These are phyloP conservation scores for Jasminum sambac DNA, from an alignment of 257 asterid genomes.

Conservation along the genomic window DNA sequence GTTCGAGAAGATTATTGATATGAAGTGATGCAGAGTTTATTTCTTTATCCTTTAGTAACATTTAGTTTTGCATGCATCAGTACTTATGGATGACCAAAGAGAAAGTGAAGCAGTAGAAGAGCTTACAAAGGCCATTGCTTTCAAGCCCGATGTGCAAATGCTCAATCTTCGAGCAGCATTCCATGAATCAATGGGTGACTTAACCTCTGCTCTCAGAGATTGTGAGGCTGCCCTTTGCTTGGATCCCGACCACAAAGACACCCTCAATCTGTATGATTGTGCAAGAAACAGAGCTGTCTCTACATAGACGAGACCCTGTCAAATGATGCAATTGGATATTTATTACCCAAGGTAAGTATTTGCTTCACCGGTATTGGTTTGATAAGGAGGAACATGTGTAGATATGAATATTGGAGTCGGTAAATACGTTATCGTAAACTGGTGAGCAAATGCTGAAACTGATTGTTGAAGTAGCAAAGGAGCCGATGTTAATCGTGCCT, in stretches of 20 bases:
- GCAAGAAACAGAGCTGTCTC: slow-evolving; percentile 34
- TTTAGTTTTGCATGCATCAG: slow-evolving; percentile 31
- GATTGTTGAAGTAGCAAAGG: not conserved
- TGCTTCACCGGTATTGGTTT: not conserved
- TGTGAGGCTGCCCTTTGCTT: slow-evolving; percentile 65
- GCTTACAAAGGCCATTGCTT: slow-evolving; percentile 52
- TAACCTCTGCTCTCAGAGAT: slow-evolving; percentile 45
- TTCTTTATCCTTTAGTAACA: slow-evolving; percentile 13
- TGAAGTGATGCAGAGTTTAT: not conserved
- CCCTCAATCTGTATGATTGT: slow-evolving; percentile 49
- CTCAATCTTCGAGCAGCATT: slow-evolving; percentile 63
- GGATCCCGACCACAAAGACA: slow-evolving; percentile 59
- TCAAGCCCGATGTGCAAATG: slow-evolving; percentile 59
- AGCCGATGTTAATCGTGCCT: not conserved
- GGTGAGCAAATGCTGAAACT: not conserved
- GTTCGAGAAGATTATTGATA: not conserved
- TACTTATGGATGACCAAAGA: slow-evolving; percentile 61
- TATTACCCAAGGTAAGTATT: not conserved
- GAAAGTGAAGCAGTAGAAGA: slow-evolving; percentile 58
- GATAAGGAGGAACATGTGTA: not conserved
- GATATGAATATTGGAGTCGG: not conserved
- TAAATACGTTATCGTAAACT: not conserved
- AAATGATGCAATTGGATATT: not conserved
- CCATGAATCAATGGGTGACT: slow-evolving; percentile 56
- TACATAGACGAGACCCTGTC: slow-evolving; percentile 11